A percentile compares a stretch with the other conserved stretches of the same genome.
These are phyloP conservation scores for Globisporangium middletonii DNA, from an alignment of 352 stramenopile species.

Conservation along the genomic window DNA sequence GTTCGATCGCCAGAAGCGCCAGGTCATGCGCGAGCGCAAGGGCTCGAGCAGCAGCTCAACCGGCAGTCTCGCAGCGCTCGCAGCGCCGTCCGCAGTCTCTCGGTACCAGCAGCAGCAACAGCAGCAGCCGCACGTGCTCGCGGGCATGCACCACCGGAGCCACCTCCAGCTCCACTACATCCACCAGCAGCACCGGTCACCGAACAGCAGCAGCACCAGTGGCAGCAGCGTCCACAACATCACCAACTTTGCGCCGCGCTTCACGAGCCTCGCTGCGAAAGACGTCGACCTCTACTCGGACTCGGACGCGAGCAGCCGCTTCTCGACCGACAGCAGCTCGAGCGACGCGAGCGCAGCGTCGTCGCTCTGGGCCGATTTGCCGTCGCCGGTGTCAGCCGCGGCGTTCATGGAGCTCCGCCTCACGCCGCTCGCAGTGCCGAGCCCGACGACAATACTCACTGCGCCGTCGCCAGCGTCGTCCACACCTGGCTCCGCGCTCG, in stretches of 20 bases:
- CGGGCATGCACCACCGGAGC: conserved; percentile 17
- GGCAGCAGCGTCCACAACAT: conserved; percentile 9
- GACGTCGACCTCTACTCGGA: conserved; percentile 66
- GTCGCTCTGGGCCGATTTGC: conserved; percentile 63
- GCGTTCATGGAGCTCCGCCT: conserved; percentile 13
- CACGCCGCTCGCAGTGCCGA: conserved; percentile 13
- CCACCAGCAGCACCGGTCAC: conserved; percentile 1
- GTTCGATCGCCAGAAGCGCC: conserved; percentile 85
- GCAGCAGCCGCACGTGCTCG: conserved; percentile 21
- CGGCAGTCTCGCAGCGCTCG: too few species aligned
- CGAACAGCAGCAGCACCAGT: background rate
- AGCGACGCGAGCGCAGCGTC: conserved; percentile 26
- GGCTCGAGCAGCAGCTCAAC: conserved; percentile 1
- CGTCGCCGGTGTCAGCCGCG: conserved; percentile 13
- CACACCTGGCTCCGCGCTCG: conserved; percentile 6
- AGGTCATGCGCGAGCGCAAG: conserved; percentile 48
- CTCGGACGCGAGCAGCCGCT: conserved; percentile 48
- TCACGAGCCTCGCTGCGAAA: conserved; percentile 23
- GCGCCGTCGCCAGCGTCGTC: conserved; percentile 13
- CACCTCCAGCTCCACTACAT: conserved; percentile 13
- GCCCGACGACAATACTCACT: conserved; percentile 8
- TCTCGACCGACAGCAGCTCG: conserved; percentile 44
- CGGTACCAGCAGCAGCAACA: conserved; percentile 7
- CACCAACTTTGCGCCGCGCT: conserved; percentile 14
- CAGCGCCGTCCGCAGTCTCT: background rate